Evolutionary conservation across 768 basidiomycete genomes (phyloP).

Genomic region (Sarcodon aspratus): DNA sequence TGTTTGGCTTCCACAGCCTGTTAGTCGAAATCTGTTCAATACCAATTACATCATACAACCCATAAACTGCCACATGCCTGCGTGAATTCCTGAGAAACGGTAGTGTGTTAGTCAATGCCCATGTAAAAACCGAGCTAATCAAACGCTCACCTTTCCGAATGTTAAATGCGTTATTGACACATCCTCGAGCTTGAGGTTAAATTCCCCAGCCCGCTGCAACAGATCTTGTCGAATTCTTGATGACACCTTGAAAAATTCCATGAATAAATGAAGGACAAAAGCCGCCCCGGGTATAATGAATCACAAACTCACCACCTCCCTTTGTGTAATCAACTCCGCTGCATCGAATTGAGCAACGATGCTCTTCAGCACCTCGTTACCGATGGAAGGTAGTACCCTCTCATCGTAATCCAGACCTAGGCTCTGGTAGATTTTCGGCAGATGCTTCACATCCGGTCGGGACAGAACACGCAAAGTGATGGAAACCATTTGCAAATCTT

Average conservation of each 20-base stretch:
- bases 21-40: constrained; percentile 1
- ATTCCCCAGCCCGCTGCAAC: constrained; percentile 88
- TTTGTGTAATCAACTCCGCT: constrained; percentile 91
- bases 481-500: constrained; percentile 98
- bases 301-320: constrained; percentile 71
- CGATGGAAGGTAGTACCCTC: constrained; percentile 92
- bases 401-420: constrained; percentile 97
- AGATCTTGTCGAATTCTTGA: constrained; percentile 89
- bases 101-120: constrained; percentile 3
- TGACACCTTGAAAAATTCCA: constrained; percentile 46
- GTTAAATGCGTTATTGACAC: constrained; percentile 92
- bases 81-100: constrained; percentile 65
- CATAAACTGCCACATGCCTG: constrained; percentile 29
- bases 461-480: constrained; percentile 94
- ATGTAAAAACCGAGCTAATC: neutral
- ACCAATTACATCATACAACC: neutral
- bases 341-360: constrained; percentile 99
- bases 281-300: too few species aligned
- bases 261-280: neutral
- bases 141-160: constrained; percentile 60
- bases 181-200: constrained; percentile 91
- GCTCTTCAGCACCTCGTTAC: constrained; percentile 95
- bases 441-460: constrained; percentile 78
- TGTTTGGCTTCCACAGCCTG: constrained; percentile 99
- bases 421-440: constrained; percentile 90